Conservation (phyloP, 495 filamentous ascomycete species). For the Lichenothelia convexa region DNA sequence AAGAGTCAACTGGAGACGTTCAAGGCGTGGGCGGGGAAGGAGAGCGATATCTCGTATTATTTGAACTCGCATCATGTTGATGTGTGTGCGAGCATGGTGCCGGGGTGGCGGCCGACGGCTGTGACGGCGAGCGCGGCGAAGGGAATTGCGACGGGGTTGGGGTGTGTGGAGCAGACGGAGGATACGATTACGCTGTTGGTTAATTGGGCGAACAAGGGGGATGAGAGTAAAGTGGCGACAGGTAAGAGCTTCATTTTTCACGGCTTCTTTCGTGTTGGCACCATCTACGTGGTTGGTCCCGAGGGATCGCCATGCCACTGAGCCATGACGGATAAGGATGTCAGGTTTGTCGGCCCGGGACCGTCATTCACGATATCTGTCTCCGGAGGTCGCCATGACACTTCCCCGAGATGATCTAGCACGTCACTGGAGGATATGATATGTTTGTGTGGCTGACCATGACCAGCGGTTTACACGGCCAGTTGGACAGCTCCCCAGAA, state of each 20-base stretch:
- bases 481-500: slow-evolving; percentile 87
- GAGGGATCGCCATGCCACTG: too few species aligned
- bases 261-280: too few species aligned
- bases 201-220: slow-evolving; percentile 60
- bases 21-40: slow-evolving; percentile 84
- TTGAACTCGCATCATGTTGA: slow-evolving; percentile 89
- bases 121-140: slow-evolving; percentile 61
- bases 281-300: too few species aligned
- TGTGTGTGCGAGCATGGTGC: slow-evolving; percentile 77
- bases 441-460: too few species aligned
- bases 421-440: too few species aligned
- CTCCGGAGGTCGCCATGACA: too few species aligned
- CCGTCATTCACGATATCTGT: too few species aligned
- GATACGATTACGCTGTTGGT: slow-evolving; percentile 85
- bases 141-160: slow-evolving; percentile 52
- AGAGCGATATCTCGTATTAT: slow-evolving; percentile 88
- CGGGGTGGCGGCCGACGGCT: slow-evolving; percentile 55
- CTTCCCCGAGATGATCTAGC: too few species aligned
- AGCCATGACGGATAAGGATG: too few species aligned
- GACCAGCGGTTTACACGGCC: slow-evolving; percentile 88
- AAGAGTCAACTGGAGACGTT: slow-evolving; percentile 88
- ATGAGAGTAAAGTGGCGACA: slow-evolving; percentile 50
- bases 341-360: too few species aligned
- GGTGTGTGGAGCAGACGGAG: slow-evolving; percentile 64
- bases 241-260: too few species aligned